Evolutionary conservation across 208 protist species (phyloP), one percentile per base, ranked within the genome.

Genomic region (Acanthamoeba triangularis): DNA sequence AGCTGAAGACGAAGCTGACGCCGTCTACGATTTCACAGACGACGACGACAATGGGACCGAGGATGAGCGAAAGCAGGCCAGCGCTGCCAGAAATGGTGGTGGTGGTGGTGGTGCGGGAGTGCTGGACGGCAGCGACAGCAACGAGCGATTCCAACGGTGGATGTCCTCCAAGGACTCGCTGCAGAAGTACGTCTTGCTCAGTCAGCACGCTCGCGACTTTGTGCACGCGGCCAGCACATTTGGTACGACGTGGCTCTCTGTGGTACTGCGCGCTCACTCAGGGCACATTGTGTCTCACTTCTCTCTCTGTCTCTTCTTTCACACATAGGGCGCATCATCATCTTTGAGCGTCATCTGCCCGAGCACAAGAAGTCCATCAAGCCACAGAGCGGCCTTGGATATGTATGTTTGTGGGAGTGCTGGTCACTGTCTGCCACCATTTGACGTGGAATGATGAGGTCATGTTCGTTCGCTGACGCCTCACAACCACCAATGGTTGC

Each of bases 61-160:
- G 8, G 49, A 5, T 54, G 49, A 13, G 41, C 41, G 41, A 47
- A 47, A 47, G 41, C 41, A 47, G 41, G 41, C 41, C 41, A 6
- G 41, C 41, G 5, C 1, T 10, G 54, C 54, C 54, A 59, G 54
- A 23, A 7, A 72, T 35, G 63, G 30, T 35, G 63, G 63, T 28
- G 30, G 49, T 13, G 49, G 49, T 14, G 54, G 1, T 14, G 54
- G 54, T 23, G 20, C 11, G 3, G 59, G 59, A 11, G 7, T 20
- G 59, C 59, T 65, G 0, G n/a, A 52, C 13, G 80, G 47, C 16
- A 37, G 30, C 65, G 30, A 30, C 65, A 72, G 65, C 65, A 72
- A 90, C 82, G 52, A 67, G 52, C 47, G 82, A 67, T 90, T 90
- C 82, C 82, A 90, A 41, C 47, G 37, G 49, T 90, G 47, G 82